A percentile compares a stretch with the other conserved stretches of the same genome.
Evolutionary conservation across 1,139 yeast species (phyloP).

Genomic region (Pneumocystis sp.): DNA sequence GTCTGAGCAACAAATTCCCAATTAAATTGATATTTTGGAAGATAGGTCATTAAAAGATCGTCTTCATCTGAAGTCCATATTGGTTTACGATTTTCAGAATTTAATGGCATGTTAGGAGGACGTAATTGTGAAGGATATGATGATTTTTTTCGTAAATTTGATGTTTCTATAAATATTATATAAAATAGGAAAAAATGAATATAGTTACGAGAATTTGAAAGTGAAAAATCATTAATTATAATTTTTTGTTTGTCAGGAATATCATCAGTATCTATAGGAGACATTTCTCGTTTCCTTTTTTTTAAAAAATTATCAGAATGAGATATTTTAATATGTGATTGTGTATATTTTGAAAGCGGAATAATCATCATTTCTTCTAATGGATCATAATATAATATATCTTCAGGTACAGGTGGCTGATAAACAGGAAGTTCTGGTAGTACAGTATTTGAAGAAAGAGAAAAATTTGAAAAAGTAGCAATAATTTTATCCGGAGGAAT

Average conservation of each 20-base stretch:
- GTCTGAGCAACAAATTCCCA: constrained; percentile 87
- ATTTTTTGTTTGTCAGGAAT: not conserved
- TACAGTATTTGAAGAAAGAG: not conserved
- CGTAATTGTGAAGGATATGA: constrained; percentile 26
- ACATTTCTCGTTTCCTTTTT: constrained; percentile 2
- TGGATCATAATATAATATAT: constrained; percentile 4
- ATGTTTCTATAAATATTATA: not conserved
- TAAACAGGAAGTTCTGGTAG: constrained; percentile 11
- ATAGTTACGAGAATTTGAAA: not conserved
- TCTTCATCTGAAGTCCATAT: constrained; percentile 96
- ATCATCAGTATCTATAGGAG: constrained; percentile 2
- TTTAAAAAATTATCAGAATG: not conserved
- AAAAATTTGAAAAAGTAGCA: constrained; percentile 4
- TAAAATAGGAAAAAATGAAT: not conserved
- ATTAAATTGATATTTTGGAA: constrained; percentile 75
- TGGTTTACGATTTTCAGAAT: constrained; percentile 69
- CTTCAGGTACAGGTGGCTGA: constrained; percentile 8
- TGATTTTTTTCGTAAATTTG: constrained; percentile 2
- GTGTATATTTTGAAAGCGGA: constrained; percentile 7
- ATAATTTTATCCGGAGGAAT: constrained; percentile 6
- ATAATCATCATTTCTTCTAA: constrained; percentile 1
- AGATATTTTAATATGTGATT: not conserved
- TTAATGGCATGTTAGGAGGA: constrained; percentile 60
- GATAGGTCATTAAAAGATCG: constrained; percentile 58
- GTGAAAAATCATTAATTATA: not conserved